Evolutionary conservation across 2,329 filamentous ascomycete genomes (phyloP).

Genomic region (Fusarium denticulatum): DNA sequence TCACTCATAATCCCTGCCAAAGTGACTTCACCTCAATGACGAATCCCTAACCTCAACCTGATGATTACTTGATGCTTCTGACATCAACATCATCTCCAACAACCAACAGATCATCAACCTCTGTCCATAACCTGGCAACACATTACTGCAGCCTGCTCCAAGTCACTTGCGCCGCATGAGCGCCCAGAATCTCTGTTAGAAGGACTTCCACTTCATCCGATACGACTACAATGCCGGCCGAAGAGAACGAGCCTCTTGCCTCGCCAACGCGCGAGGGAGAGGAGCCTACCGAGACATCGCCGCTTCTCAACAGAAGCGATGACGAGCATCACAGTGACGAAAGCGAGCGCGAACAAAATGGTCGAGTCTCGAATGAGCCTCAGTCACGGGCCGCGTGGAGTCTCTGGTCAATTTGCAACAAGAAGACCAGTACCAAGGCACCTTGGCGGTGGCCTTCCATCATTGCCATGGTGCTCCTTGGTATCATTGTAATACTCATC

Average conservation of each 20-base stretch:
- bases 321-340: conserved; percentile 50
- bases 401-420: conserved; percentile 35
- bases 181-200: conserved; percentile 9
- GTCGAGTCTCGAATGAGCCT: conserved; percentile 25
- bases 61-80: conserved; percentile 10
- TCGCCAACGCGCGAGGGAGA: conserved; percentile 46
- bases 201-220: conserved; percentile 43
- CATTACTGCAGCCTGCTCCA: background rate
- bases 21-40: conserved; percentile 41
- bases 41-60: conserved; percentile 32
- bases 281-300: conserved; percentile 58
- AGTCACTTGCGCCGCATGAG: conserved; percentile 21
- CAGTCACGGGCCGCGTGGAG: conserved; percentile 25
- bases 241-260: conserved; percentile 59
- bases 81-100: conserved; percentile 33
- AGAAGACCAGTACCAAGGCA: conserved; percentile 38
- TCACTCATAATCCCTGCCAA: conserved; percentile 38
- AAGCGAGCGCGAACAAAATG: conserved; percentile 39
- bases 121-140: background rate
- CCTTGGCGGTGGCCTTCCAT: conserved; percentile 76
- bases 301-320: conserved; percentile 56
- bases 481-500: conserved; percentile 70
- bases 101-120: background rate
- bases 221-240: conserved; percentile 53
- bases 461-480: conserved; percentile 75